Percentiles rank a stretch among this genome's conserved stretches.
Evolutionary conservation across 2,329 filamentous ascomycete species (phyloP).

Genomic region (Alternaria brassicae): DNA sequence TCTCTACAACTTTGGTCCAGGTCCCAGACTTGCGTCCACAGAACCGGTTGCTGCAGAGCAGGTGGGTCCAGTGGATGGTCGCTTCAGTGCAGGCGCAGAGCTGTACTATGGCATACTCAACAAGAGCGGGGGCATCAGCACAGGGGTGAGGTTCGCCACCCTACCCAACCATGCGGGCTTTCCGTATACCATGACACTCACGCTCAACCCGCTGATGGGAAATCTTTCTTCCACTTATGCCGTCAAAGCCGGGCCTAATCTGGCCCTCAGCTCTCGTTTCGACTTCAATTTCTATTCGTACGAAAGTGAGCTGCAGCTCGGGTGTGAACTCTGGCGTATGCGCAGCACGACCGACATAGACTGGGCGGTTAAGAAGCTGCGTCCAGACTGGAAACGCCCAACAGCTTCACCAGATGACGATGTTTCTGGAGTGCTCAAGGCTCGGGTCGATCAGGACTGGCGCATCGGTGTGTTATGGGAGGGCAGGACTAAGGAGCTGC

Average conservation of each 20-base stretch:
- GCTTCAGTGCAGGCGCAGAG: slow-evolving; percentile 90
- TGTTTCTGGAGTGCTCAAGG: slow-evolving; percentile 87
- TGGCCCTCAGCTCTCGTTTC: slow-evolving; percentile 87
- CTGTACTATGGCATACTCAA: slow-evolving; percentile 95
- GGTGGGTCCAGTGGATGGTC: slow-evolving; percentile 70
- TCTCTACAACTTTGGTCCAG: slow-evolving; percentile 91
- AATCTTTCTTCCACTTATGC: slow-evolving; percentile 92
- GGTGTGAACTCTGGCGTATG: slow-evolving; percentile 90
- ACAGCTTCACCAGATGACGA: slow-evolving; percentile 61
- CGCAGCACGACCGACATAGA: slow-evolving; percentile 51
- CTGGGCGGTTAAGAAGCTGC: slow-evolving; percentile 54
- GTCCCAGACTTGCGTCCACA: slow-evolving; percentile 57
- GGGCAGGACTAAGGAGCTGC: slow-evolving; percentile 85
- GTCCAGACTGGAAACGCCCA: slow-evolving; percentile 51
- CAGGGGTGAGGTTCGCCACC: slow-evolving; percentile 88
- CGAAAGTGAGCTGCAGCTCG: slow-evolving; percentile 90
- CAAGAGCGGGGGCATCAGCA: slow-evolving; percentile 89
- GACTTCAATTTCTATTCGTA: slow-evolving; percentile 99
- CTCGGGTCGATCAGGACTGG: slow-evolving; percentile 86
- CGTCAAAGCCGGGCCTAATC: slow-evolving; percentile 80
- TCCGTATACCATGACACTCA: slow-evolving; percentile 91
- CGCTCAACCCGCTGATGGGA: slow-evolving; percentile 92
- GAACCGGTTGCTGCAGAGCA: slow-evolving; percentile 33
- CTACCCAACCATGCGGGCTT: slow-evolving; percentile 81
- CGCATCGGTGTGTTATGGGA: slow-evolving; percentile 91